Percentiles rank a stretch among this genome's conserved stretches.
Conservation (phyloP, 495 filamentous ascomycete genomes). For the Friedmanniomyces simplex region DNA sequence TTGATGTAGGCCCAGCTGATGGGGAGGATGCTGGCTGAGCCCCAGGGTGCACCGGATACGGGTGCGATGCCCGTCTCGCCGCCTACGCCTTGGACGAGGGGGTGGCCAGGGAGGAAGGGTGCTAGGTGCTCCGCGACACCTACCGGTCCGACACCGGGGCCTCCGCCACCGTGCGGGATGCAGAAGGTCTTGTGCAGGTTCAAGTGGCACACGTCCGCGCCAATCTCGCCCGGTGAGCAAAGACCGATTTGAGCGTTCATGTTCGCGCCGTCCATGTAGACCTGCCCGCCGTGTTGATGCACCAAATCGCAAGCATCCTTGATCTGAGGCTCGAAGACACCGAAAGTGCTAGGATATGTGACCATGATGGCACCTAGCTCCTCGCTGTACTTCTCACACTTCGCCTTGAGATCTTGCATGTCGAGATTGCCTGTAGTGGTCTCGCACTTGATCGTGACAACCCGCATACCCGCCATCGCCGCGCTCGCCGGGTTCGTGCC, state of each 20-base stretch:
- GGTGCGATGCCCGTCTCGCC: conserved; percentile 55
- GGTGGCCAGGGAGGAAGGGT: conserved; percentile 69
- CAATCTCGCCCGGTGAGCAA: conserved; percentile 93
- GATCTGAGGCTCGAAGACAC: conserved; percentile 87
- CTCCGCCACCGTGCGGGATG: conserved; percentile 94
- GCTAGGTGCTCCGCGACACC: conserved; percentile 77
- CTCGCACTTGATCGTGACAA: conserved; percentile 89
- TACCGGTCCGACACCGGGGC: conserved; percentile 91
- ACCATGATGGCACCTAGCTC: conserved; percentile 95
- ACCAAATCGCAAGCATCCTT: conserved; percentile 80
- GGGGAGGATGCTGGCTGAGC: conserved; percentile 85
- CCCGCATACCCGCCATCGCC: conserved; percentile 95
- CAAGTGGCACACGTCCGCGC: conserved; percentile 94
- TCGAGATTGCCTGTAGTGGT: conserved; percentile 83
- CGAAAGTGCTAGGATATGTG: conserved; percentile 95
- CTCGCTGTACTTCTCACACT: conserved; percentile 77
- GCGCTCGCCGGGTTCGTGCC: conserved; percentile 96
- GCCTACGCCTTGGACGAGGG: conserved; percentile 48
- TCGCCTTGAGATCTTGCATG: conserved; percentile 70
- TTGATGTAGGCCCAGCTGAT: conserved; percentile 98
- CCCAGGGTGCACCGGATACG: conserved; percentile 80
- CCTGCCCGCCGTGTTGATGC: conserved; percentile 81
- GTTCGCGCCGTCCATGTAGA: conserved; percentile 99
- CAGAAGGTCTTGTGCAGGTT: conserved; percentile 99
- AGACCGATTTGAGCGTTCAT: conserved; percentile 99